Evolutionary conservation across 106 monocot genomes (phyloP), one percentile per base, ranked within the genome.

Genomic region (Dioscorea zingiberensis): DNA sequence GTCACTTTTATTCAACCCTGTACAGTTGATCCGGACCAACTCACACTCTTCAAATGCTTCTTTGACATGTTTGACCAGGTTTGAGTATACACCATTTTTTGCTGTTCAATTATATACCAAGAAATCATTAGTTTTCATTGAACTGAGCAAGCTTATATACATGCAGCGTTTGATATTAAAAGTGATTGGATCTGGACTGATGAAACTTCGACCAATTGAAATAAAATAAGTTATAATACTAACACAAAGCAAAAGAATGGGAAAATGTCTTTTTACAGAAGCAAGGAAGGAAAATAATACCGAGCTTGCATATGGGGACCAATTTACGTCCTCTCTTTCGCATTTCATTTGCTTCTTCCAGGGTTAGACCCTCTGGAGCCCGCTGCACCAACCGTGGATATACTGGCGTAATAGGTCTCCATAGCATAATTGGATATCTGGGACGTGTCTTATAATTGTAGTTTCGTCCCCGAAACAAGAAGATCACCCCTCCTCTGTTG

Each of bases 41-140:
- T 93, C 93, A 80, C 93, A 99, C 19, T 69, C 81, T 70, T 93
- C 92, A 83, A 99, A 93, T 29, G 89, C 98, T 73, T 98, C 88
- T 75, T 66, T 75, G 17, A 98, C 89, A 60, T 87, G 46, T 60
- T 72, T 66, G 44, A 80, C 84, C 59, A 93, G 88, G 58, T 83
- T 80, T 54, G 19, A 49, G 65, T 98, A 97, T 4, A 97, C 67
- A 64, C 97, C 97, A 74, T 97, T 92, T 78, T 97, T 97, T 62
- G 78, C 95, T 95, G 71, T 70, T 70, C 44, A 68, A 27, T 18
- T 54, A 32, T 21, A 56, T 45, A 57, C 55, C 3, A 74, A 47
- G 5, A 29, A 57, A 38, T 8, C 38, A n/a, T 51, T n/a, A 44
- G 58, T 16, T 18, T 12, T 60, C 38, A 0, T 38, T 38, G 9